Evolutionary conservation across 2,329 filamentous ascomycete genomes (phyloP).

Genomic region (Nigrospora osmanthi): DNA sequence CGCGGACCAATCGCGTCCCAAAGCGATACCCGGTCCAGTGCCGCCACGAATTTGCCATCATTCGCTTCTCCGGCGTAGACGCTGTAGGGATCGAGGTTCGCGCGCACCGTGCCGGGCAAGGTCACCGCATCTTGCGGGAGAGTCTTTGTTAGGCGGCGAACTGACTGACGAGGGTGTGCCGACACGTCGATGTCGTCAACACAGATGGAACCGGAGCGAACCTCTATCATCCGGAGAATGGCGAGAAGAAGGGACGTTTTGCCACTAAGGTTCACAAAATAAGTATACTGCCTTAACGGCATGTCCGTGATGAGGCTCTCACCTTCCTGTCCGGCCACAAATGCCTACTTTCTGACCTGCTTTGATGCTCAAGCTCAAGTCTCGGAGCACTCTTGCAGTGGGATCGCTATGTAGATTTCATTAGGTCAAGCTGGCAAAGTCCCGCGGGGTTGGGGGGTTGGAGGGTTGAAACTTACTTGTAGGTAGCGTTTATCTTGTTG

Average conservation of each 20-base stretch:
- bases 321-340: conserved; percentile 4
- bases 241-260: conserved; percentile 1
- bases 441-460: too few relatives aligned
- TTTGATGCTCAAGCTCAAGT: neutral
- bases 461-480: neutral
- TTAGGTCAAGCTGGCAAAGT: too few relatives aligned
- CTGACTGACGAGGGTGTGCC: neutral
- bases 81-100: neutral
- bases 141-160: neutral
- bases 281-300: neutral
- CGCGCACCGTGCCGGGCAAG: neutral
- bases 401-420: too few relatives aligned
- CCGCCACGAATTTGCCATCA: too few relatives aligned
- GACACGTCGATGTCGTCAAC: conserved; percentile 1
- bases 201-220: conserved; percentile 6
- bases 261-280: neutral
- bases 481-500: neutral
- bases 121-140: conserved; percentile 3
- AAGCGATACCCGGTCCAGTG: neutral
- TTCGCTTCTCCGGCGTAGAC: too few relatives aligned
- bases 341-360: conserved; percentile 3
- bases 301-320: neutral
- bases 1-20: neutral
- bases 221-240: conserved; percentile 3
- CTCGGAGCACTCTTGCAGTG: neutral